Base-by-base conservation (phyloP, 768 basidiomycete genomes). In the Gymnopilus junonius region DNA sequence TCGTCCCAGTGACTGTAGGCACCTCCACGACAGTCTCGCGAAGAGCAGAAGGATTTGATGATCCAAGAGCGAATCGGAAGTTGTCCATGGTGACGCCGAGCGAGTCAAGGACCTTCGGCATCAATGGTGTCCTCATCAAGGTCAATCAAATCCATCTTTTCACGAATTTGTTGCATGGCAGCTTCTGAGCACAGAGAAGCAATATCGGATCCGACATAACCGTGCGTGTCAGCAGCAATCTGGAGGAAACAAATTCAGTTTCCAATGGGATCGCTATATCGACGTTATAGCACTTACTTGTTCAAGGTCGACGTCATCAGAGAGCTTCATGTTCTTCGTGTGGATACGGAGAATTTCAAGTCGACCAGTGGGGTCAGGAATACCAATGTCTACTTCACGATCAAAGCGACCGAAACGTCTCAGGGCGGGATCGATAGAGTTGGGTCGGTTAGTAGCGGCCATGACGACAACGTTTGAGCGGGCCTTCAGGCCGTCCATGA, bases 61-160 rank as follows among this genome's bases (percentile, higher is more conserved):
- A 88, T 61, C 97, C 97, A 59, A 99, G 91, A 3, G 97, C 97
- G 76, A 98, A 99, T 63, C 97, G 91, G 95, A 99, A 99, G 85
- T 99, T 99, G 73, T 99, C 97, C 97, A 98, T 98, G 29, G 97
- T 99, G 68, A 99, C 96, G 67, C 97, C 97, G 54, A 99, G 92
- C 6, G 96, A 93, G 78, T 99, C 97, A 58, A 99, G 91, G 2
- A 99, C 97, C n/a, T 78, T 99, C 97, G 8, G 97, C 97, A 71
- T 99, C 97, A 73, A 99, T 99, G 54, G 97, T 98, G 73, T 99
- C 97, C 77, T 97, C 94, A 65, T 95, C 94, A 31, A 97, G 86
- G 75, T 96, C 95, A 66, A 97, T 95, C 68, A 95, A 80, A 69
- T 98, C 96, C 97, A 99, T 99, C 88, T 99, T 99, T 81, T 99